Conservation (phyloP, 1,139 yeast genomes). For the Hyphopichia pseudoburtonii region DNA sequence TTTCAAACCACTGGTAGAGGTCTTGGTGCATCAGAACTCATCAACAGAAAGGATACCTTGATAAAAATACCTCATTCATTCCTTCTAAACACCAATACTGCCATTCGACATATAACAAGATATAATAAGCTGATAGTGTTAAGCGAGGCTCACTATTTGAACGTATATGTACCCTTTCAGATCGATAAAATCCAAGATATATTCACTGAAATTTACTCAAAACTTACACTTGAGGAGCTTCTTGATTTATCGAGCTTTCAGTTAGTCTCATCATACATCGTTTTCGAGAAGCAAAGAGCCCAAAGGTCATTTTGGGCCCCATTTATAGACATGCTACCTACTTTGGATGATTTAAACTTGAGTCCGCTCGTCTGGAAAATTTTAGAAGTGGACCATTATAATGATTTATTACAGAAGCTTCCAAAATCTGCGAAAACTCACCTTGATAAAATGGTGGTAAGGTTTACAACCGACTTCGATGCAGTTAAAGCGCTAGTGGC, state of each 20-base stretch:
- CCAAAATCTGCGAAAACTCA: constrained; percentile 40
- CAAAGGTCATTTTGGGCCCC: constrained; percentile 61
- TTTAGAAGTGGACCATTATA: constrained; percentile 18
- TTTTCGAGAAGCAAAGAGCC: constrained; percentile 43
- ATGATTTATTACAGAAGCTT: constrained; percentile 30
- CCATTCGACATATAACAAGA: constrained; percentile 38
- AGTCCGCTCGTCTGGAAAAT: constrained; percentile 57
- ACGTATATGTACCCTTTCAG: constrained; percentile 20
- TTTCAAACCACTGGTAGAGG: constrained; percentile 57
- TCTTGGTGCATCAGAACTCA: constrained; percentile 39
- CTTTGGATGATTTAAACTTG: constrained; percentile 41
- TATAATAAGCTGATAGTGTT: constrained; percentile 19
- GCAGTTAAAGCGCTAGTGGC: constrained; percentile 24
- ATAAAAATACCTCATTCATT: constrained; percentile 58
- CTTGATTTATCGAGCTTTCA: constrained; percentile 45
- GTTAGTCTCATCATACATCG: constrained; percentile 46
- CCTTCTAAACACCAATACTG: constrained; percentile 61
- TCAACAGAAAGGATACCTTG: constrained; percentile 43
- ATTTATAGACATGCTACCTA: constrained; percentile 59
- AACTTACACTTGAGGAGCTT: constrained; percentile 27
- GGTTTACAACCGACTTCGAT: constrained; percentile 39
- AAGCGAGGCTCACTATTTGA: constrained; percentile 20
- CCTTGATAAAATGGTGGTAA: constrained; percentile 31
- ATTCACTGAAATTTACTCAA: constrained; percentile 32
- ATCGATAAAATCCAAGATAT: constrained; percentile 14